phyloP scores from a whole-genome alignment of 208 protist genomes.

The Crithidia fasciculata region DNA sequence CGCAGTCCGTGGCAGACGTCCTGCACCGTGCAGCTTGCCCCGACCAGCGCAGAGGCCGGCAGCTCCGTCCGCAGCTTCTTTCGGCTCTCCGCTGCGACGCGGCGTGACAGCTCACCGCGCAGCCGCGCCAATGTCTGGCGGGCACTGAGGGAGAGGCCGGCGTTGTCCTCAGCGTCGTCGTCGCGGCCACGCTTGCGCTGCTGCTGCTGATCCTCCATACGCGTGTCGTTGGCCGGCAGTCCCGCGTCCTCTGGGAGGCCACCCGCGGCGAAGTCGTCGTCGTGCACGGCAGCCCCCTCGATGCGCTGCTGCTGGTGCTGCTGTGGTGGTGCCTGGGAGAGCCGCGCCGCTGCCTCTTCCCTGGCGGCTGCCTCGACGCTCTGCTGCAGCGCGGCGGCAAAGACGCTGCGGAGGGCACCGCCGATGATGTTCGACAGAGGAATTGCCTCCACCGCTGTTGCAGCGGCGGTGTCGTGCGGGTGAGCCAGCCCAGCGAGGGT shows the following conservation, averaged over 20 bases:
- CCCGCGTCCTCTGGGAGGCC: slow-evolving; percentile 13
- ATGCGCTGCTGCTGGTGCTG: background rate
- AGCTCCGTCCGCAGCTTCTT: slow-evolving; percentile 27
- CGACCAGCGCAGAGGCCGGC: slow-evolving; percentile 32
- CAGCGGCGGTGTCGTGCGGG: slow-evolving; percentile 15
- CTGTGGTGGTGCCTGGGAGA: no score
- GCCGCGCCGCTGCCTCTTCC: slow-evolving; percentile 26
- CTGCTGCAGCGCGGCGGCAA: slow-evolving; percentile 43
- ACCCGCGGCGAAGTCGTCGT: slow-evolving; percentile 19
- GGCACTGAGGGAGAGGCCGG: slow-evolving; percentile 45
- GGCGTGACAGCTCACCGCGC: slow-evolving; percentile 23
- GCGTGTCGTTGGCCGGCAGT: slow-evolving; percentile 1
- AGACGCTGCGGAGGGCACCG: slow-evolving; percentile 43
- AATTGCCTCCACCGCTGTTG: slow-evolving; percentile 2
- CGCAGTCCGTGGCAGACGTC: slow-evolving; percentile 54
- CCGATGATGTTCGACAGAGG: slow-evolving; percentile 42
- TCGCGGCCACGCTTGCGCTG: slow-evolving; percentile 27
- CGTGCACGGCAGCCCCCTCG: slow-evolving; percentile 8
- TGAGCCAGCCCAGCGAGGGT: slow-evolving; percentile 37
- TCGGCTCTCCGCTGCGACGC: slow-evolving; percentile 1
- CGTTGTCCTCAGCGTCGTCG: slow-evolving; percentile 19
- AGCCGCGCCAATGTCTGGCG: slow-evolving; percentile 68
- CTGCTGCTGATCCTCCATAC: slow-evolving; percentile 1
- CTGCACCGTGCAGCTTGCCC: slow-evolving; percentile 45
- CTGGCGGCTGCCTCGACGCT: slow-evolving; percentile 35